Conservation (phyloP, 305 asterid species). For the Fraxinus greggii region DNA sequence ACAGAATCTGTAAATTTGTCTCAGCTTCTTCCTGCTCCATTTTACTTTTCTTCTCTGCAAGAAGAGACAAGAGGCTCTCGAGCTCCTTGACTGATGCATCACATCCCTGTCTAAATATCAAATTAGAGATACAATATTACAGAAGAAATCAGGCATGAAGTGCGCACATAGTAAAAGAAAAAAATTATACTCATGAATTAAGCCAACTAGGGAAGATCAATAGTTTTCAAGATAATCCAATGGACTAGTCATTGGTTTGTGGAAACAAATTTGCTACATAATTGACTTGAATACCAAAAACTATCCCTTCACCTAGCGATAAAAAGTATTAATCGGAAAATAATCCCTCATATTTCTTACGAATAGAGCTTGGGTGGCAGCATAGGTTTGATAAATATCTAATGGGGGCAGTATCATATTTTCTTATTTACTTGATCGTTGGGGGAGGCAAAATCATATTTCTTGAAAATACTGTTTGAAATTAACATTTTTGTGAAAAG, state of each 20-base stretch:
- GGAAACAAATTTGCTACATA: background rate
- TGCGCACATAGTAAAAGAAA: background rate
- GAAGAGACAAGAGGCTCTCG: constrained; percentile 64
- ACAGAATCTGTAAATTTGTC: constrained; percentile 70
- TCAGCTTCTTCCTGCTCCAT: constrained; percentile 97
- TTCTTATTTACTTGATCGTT: background rate
- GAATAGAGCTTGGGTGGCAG: background rate
- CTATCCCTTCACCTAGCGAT: background rate
- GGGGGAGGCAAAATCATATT: background rate
- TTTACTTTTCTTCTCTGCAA: constrained; percentile 77
- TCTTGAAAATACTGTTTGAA: background rate
- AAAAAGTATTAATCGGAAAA: background rate
- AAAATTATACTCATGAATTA: background rate
- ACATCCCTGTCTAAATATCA: constrained; percentile 80
- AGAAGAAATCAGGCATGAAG: constrained; percentile 18
- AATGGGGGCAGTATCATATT: background rate
- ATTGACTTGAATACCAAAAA: background rate
- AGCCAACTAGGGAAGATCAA: background rate
- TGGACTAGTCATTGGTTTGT: background rate
- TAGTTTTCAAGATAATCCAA: background rate
- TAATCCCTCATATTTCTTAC: background rate
- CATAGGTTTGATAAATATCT: background rate
- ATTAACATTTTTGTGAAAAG: background rate
- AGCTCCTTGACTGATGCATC: constrained; percentile 78
- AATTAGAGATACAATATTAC: constrained; percentile 38